phyloP scores from a whole-genome alignment of 768 basidiomycete species.

The Amanita pseudoporphyria region DNA sequence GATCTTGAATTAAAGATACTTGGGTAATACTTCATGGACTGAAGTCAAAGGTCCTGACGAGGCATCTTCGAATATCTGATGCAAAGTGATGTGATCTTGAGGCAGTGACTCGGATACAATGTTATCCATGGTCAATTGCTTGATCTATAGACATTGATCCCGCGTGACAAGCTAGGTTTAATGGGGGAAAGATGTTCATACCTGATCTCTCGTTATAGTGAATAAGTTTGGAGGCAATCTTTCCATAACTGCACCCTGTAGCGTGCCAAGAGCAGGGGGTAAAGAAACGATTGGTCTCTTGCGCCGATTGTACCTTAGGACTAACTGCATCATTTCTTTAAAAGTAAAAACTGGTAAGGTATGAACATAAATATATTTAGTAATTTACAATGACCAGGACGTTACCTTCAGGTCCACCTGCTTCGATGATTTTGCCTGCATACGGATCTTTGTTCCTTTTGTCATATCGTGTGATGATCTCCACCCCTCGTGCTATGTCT shows the following conservation, averaged over 20 bases:
- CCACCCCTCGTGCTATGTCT: slow-evolving; percentile 55
- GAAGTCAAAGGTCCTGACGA: slow-evolving; percentile 31
- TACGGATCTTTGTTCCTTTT: slow-evolving; percentile 29
- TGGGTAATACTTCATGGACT: slow-evolving; percentile 45
- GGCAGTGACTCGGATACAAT: slow-evolving; percentile 27
- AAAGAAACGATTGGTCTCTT: slow-evolving; percentile 51
- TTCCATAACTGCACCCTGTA: slow-evolving; percentile 62
- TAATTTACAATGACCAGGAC: neutral
- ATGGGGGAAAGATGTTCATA: slow-evolving; percentile 15
- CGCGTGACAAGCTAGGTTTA: neutral
- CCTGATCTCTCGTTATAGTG: slow-evolving; percentile 64
- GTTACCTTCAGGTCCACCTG: slow-evolving; percentile 28
- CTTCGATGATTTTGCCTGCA: slow-evolving; percentile 42
- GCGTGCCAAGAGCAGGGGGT: slow-evolving; percentile 49
- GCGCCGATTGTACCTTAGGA: slow-evolving; percentile 43
- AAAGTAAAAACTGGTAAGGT: slow-evolving; percentile 49
- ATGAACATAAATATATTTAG: neutral
- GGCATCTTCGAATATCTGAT: slow-evolving; percentile 28
- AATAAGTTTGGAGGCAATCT: slow-evolving; percentile 53
- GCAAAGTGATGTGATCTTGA: slow-evolving; percentile 24
- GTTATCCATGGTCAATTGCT: slow-evolving; percentile 56
- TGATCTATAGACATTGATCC: slow-evolving; percentile 33
- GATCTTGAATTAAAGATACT: slow-evolving; percentile 27
- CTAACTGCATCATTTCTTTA: slow-evolving; percentile 54
- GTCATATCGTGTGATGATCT: slow-evolving; percentile 43